Conservation (phyloP, 2,329 filamentous ascomycete genomes). For the Sporothrix luriei region DNA sequence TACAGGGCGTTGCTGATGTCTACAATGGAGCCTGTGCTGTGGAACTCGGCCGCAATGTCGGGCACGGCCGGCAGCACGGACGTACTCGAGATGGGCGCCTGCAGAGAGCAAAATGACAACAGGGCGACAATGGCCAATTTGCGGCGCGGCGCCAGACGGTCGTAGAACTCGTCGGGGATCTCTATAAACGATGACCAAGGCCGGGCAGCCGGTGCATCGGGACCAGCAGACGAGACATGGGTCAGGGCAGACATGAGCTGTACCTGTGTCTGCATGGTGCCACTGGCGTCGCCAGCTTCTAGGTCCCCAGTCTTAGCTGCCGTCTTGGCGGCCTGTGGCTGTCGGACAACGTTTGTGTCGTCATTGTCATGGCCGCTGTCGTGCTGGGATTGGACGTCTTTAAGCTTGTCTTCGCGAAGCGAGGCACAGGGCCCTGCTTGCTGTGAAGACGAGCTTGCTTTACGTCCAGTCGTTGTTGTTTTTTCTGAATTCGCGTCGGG, state of each 20-base stretch:
- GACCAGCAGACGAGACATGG: conserved; percentile 39
- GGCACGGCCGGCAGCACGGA: conserved; percentile 66
- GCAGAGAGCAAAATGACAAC: conserved; percentile 72
- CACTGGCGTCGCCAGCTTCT: background rate
- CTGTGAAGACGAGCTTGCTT: background rate
- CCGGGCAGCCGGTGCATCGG: conserved; percentile 39
- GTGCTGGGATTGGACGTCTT: background rate
- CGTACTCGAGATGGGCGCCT: conserved; percentile 70
- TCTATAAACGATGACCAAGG: conserved; percentile 43
- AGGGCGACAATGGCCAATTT: conserved; percentile 70
- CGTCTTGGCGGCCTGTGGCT: background rate
- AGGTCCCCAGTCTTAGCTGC: background rate
- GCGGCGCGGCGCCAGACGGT: conserved; percentile 60
- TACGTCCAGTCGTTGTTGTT: background rate
- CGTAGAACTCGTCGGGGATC: conserved; percentile 62
- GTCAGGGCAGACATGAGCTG: conserved; percentile 32
- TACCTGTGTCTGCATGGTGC: conserved; percentile 13
- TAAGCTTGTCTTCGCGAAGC: background rate
- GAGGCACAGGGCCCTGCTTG: background rate
- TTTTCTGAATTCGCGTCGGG: background rate
- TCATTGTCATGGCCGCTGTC: conserved; percentile 16
- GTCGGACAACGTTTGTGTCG: conserved; percentile 23
- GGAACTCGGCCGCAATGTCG: conserved; percentile 63
- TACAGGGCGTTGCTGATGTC: conserved; percentile 71
- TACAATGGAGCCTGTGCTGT: conserved; percentile 64